A percentile compares a stretch with the other conserved stretches of the same genome.
Evolutionary conservation across 768 basidiomycete genomes (phyloP).

Genomic region (Daedaleopsis sinensis): DNA sequence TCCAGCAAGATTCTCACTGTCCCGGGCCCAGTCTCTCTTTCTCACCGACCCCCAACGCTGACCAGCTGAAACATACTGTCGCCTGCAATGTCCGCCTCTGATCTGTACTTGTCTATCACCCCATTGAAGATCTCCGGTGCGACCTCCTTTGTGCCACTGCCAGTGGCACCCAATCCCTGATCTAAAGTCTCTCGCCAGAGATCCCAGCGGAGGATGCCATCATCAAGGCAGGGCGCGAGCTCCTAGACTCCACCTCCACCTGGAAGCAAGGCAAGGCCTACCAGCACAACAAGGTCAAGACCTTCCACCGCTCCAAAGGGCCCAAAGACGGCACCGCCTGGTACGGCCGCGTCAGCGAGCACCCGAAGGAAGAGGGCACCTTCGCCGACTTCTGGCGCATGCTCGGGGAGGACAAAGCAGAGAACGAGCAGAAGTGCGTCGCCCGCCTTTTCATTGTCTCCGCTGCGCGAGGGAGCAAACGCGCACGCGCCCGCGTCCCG

Average conservation of each 20-base stretch:
- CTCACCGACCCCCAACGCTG: background rate
- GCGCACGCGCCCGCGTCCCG: background rate
- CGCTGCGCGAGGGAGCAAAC: background rate
- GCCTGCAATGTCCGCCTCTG: slow-evolving; percentile 23
- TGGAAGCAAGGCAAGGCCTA: slow-evolving; percentile 76
- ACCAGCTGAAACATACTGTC: background rate
- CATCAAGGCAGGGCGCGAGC: slow-evolving; percentile 51
- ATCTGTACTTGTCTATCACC: slow-evolving; percentile 42
- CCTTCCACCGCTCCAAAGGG: slow-evolving; percentile 53
- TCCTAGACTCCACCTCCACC: slow-evolving; percentile 56
- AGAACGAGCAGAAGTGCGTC: slow-evolving; percentile 69
- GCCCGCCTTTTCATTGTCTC: background rate
- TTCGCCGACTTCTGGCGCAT: slow-evolving; percentile 78
- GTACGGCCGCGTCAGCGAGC: slow-evolving; percentile 71
- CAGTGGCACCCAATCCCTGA: background rate
- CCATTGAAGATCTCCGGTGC: slow-evolving; percentile 44
- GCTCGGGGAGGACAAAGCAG: slow-evolving; percentile 64
- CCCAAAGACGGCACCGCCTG: slow-evolving; percentile 61
- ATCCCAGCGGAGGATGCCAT: slow-evolving; percentile 64
- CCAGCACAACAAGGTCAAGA: slow-evolving; percentile 56
- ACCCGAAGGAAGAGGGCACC: slow-evolving; percentile 63
- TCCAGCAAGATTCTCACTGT: background rate
- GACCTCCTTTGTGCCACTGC: slow-evolving; percentile 7
- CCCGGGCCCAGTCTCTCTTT: background rate
- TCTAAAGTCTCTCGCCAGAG: slow-evolving; percentile 40